Evolutionary conservation across 176 grass and related monocot genomes (phyloP).

Genomic region (Tillandsia leiboldiana): DNA sequence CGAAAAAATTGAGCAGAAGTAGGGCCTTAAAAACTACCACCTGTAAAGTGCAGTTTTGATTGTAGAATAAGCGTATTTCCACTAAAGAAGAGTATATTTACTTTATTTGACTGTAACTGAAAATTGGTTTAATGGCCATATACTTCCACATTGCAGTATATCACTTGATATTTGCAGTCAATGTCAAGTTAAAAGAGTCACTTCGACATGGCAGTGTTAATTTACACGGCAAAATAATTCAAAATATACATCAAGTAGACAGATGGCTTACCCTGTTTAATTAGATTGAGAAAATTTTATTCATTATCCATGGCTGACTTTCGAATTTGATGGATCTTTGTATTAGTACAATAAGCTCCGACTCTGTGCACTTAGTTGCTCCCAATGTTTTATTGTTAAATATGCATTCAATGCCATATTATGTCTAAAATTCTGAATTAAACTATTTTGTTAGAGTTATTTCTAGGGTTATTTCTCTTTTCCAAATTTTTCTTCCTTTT

Average conservation of each 20-base stretch:
- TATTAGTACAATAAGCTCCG: neutral
- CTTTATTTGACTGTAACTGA: too few species aligned
- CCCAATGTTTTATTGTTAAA: too few species aligned
- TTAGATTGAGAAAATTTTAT: neutral
- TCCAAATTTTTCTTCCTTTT: slow-evolving; percentile 24
- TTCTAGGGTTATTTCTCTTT: neutral
- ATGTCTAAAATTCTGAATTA: neutral
- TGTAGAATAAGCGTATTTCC: too few species aligned
- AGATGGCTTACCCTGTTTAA: neutral
- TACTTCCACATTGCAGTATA: too few species aligned
- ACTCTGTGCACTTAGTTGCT: too few species aligned
- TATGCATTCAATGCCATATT: too few species aligned
- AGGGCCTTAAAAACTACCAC: neutral
- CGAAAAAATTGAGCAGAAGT: neutral
- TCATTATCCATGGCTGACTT: neutral
- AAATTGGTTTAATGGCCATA: too few species aligned
- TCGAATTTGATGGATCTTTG: neutral
- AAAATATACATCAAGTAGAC: neutral
- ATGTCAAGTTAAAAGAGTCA: neutral
- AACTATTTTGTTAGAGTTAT: neutral
- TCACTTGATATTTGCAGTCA: neutral
- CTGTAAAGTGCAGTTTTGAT: too few species aligned
- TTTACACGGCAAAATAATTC: neutral
- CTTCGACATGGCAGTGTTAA: neutral
- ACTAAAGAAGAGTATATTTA: too few species aligned